phyloP scores from a whole-genome alignment of 2,329 filamentous ascomycete genomes.

The Alternaria solani region DNA sequence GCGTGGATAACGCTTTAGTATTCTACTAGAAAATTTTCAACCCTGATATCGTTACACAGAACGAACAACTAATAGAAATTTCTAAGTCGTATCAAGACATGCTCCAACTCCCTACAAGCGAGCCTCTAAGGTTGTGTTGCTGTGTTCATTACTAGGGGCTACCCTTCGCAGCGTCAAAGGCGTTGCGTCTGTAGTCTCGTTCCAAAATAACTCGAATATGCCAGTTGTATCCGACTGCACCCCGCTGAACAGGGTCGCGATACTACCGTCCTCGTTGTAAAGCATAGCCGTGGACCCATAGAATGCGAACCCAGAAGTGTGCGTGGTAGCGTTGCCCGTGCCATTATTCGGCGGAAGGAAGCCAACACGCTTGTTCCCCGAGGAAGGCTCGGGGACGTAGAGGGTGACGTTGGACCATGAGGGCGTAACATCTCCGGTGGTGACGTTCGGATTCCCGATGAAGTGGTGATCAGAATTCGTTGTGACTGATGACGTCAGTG shows the following conservation, averaged over 20 bases:
- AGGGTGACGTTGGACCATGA: not conserved
- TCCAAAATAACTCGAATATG: constrained; percentile 1
- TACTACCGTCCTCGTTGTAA: not conserved
- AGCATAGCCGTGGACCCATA: constrained; percentile 5
- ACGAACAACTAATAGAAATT: too few species aligned
- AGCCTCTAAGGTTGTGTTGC: not conserved
- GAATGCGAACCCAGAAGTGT: constrained; percentile 1
- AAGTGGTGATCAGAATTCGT: not conserved
- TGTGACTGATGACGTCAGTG: not conserved
- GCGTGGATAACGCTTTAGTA: too few species aligned
- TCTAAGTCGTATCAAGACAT: too few species aligned
- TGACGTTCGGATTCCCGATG: not conserved
- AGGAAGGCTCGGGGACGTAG: not conserved
- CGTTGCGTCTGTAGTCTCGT: not conserved
- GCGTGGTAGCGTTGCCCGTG: not conserved
- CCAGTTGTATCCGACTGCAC: not conserved
- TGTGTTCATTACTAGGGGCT: not conserved
- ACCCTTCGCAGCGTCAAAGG: not conserved
- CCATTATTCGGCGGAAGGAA: not conserved
- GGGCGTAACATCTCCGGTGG: not conserved
- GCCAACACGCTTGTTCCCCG: not conserved
- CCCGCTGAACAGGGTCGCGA: not conserved
- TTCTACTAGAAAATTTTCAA: too few species aligned
- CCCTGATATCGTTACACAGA: too few species aligned
- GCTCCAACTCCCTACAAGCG: not conserved